Conservation (phyloP, 495 filamentous ascomycete species). For the Penicillium robsamsonii region DNA sequence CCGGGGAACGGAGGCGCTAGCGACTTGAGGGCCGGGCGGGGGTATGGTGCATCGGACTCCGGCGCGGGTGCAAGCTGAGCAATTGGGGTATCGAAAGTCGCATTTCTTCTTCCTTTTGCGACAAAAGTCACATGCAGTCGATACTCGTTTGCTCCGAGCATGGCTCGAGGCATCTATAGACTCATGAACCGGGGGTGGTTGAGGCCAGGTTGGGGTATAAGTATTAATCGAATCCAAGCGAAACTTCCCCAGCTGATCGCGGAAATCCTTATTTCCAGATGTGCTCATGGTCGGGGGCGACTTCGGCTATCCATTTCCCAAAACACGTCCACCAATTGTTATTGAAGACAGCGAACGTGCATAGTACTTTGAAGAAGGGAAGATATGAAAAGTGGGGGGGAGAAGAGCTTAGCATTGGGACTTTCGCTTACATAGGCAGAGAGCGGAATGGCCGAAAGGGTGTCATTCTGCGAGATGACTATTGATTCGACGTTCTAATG, state of each 20-base stretch:
- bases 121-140: constrained; percentile 53
- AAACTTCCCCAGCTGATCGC: constrained; percentile 48
- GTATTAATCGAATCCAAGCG: constrained; percentile 37
- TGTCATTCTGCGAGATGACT: constrained; percentile 1
- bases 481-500: not conserved
- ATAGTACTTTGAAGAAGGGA: not conserved
- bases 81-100: constrained; percentile 54
- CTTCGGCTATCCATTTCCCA: constrained; percentile 31
- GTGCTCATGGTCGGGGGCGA: constrained; percentile 34
- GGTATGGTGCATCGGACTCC: constrained; percentile 51
- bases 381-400: constrained; percentile 1
- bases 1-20: constrained; percentile 43
- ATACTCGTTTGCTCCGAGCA: constrained; percentile 43
- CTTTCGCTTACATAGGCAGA: constrained; percentile 9
- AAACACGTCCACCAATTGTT: constrained; percentile 4
- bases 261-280: constrained; percentile 42
- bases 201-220: constrained; percentile 15
- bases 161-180: constrained; percentile 9
- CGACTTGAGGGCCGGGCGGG: constrained; percentile 43
- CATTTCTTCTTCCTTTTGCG: constrained; percentile 56
- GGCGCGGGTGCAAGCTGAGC: constrained; percentile 50
- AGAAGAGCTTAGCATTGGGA: constrained; percentile 6
- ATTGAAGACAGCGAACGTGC: not conserved
- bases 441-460: constrained; percentile 1
- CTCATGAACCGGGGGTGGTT: constrained; percentile 5